Evolutionary conservation across 768 basidiomycete genomes (phyloP).

Genomic region (Tremella mesenterica): DNA sequence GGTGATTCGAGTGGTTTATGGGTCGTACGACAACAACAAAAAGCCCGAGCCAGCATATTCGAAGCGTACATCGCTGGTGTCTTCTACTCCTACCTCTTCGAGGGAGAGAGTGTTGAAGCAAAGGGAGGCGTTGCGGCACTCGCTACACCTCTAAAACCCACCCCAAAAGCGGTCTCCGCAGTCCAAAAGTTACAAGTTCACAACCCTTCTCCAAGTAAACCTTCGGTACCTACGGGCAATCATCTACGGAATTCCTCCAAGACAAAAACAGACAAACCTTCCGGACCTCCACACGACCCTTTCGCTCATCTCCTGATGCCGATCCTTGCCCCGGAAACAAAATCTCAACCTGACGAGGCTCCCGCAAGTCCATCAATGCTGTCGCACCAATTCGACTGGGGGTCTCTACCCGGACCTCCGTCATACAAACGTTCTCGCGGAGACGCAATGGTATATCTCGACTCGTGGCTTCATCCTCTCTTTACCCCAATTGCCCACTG

Average conservation of each 20-base stretch:
- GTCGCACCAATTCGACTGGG: background rate
- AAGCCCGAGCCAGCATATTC: conserved; percentile 22
- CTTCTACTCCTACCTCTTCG: conserved; percentile 19
- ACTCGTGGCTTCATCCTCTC: conserved; percentile 20
- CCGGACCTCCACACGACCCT: background rate
- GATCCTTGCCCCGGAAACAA: background rate
- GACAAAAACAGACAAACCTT: too few species aligned
- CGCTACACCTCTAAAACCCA: background rate
- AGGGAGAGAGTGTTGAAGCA: background rate
- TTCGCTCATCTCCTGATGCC: background rate
- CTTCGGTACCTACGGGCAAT: background rate
- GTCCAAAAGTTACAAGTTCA: background rate
- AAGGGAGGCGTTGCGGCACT: background rate
- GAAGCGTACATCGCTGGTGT: conserved; percentile 32
- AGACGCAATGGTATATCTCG: conserved; percentile 22
- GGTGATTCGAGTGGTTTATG: conserved; percentile 3
- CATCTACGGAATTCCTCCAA: too few species aligned
- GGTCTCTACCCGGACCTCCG: background rate
- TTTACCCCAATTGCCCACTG: conserved; percentile 21
- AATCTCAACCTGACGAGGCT: background rate
- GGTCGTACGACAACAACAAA: conserved; percentile 6
- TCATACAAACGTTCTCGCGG: conserved; percentile 13
- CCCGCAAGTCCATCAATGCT: background rate
- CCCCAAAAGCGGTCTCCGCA: background rate
- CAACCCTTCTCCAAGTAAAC: background rate